These are phyloP conservation scores for Kappamyces sp. DNA, from an alignment of 192 early-diverging fungal species.

Conservation along the genomic window DNA sequence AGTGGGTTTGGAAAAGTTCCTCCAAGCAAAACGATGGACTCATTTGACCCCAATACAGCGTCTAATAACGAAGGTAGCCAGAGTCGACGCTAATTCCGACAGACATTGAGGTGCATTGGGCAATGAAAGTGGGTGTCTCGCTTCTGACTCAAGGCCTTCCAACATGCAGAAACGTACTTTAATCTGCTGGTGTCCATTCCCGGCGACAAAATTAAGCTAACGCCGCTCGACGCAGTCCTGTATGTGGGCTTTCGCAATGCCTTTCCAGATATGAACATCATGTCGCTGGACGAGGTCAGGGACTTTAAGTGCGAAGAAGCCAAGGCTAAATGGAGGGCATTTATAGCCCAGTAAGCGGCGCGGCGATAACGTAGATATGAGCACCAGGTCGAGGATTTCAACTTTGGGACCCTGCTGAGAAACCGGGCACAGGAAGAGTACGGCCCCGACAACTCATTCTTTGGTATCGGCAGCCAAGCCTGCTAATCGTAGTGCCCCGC, in stretches of 20 bases:
- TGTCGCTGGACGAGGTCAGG: slow-evolving; percentile 57
- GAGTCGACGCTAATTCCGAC: background rate
- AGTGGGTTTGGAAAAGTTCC: no score
- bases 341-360: slow-evolving; percentile 57
- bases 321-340: slow-evolving; percentile 86
- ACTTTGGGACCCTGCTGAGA: slow-evolving; percentile 88
- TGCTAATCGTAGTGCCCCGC: slow-evolving; percentile 44
- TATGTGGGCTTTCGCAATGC: slow-evolving; percentile 66
- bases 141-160: slow-evolving; percentile 65
- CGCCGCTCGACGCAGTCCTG: slow-evolving; percentile 82
- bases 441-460: slow-evolving; percentile 81
- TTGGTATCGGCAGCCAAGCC: slow-evolving; percentile 51
- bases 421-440: slow-evolving; percentile 72
- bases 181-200: slow-evolving; percentile 68
- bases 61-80: background rate
- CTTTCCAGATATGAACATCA: slow-evolving; percentile 74
- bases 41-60: background rate
- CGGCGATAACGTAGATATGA: slow-evolving; percentile 50
- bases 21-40: no score
- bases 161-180: slow-evolving; percentile 93
- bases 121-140: slow-evolving; percentile 35
- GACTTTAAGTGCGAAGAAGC: slow-evolving; percentile 75
- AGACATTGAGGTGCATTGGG: slow-evolving; percentile 87
- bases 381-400: slow-evolving; percentile 79
- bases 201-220: slow-evolving; percentile 70